Evolutionary conservation across 148 eudicot species (phyloP).

Genomic region (Persicaria maculosa): DNA sequence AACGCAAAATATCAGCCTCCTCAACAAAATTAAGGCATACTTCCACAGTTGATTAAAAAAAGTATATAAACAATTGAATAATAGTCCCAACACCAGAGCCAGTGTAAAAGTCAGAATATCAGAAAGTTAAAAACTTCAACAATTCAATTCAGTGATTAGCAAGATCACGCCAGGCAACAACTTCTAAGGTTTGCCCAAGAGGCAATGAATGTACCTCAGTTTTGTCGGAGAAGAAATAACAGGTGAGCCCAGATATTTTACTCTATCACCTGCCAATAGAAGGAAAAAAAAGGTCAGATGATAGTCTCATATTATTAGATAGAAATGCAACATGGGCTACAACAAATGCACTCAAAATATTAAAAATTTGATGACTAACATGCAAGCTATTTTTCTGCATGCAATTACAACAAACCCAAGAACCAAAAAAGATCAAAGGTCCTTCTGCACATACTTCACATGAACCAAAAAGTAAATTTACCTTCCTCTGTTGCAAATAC

Average conservation of each 20-base stretch:
- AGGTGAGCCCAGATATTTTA: slow-evolving; percentile 61
- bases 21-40: neutral
- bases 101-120: neutral
- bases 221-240: slow-evolving; percentile 20
- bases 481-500: too few relatives aligned
- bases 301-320: neutral
- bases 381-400: too few relatives aligned
- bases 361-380: too few relatives aligned
- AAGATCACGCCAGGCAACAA: neutral
- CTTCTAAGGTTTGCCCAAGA: neutral
- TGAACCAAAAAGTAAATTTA: too few relatives aligned
- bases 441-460: too few relatives aligned
- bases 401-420: too few relatives aligned
- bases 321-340: neutral
- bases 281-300: neutral
- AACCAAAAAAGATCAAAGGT: too few relatives aligned
- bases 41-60: neutral
- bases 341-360: too few relatives aligned
- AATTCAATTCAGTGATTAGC: neutral
- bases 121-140: neutral
- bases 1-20: neutral
- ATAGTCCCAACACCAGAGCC: neutral
- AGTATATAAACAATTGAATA: neutral
- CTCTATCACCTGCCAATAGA: slow-evolving; percentile 67
- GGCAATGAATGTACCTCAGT: neutral